phyloP scores from a whole-genome alignment of 805 yeast genomes.

The Candida saitoana region DNA sequence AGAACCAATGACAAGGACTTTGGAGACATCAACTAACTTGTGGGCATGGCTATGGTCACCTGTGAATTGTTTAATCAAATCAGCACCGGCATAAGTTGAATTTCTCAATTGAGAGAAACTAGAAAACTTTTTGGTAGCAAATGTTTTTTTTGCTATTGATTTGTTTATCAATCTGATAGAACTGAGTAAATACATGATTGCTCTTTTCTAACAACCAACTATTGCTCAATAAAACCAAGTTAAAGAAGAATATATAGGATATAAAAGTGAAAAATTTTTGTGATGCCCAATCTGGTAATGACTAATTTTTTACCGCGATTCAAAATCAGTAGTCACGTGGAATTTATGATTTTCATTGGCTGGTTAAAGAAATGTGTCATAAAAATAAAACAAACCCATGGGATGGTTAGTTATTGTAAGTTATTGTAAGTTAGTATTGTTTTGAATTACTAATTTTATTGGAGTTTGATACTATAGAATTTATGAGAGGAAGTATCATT shows the following conservation, averaged over 20 bases:
- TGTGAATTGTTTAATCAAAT: slow-evolving; percentile 50
- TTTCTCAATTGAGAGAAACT: slow-evolving; percentile 3
- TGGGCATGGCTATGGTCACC: slow-evolving; percentile 51
- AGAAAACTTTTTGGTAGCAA: slow-evolving; percentile 6
- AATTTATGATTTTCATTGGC: not conserved
- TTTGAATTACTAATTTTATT: too few relatives aligned
- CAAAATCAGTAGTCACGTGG: slow-evolving; percentile 18
- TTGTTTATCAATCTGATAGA: slow-evolving; percentile 2
- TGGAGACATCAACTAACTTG: slow-evolving; percentile 73
- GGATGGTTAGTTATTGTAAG: too few relatives aligned
- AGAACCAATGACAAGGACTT: slow-evolving; percentile 90
- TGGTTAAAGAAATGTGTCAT: not conserved
- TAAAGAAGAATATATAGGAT: not conserved
- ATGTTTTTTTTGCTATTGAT: not conserved
- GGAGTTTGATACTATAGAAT: too few relatives aligned
- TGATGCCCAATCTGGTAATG: slow-evolving; percentile 27
- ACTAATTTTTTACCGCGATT: slow-evolving; percentile 27
- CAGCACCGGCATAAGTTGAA: slow-evolving; percentile 54
- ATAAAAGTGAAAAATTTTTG: slow-evolving; percentile 14
- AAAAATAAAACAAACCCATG: too few relatives aligned
- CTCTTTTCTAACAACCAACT: not conserved
- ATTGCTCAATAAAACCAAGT: slow-evolving; percentile 4
- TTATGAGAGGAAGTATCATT: too few relatives aligned
- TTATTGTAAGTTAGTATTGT: too few relatives aligned
- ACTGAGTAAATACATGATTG: slow-evolving; percentile 6